Evolutionary conservation across 1,284 basidiomycete genomes (phyloP), one percentile per base, ranked within the genome.

Genomic region (Taiwanofungus camphoratus): DNA sequence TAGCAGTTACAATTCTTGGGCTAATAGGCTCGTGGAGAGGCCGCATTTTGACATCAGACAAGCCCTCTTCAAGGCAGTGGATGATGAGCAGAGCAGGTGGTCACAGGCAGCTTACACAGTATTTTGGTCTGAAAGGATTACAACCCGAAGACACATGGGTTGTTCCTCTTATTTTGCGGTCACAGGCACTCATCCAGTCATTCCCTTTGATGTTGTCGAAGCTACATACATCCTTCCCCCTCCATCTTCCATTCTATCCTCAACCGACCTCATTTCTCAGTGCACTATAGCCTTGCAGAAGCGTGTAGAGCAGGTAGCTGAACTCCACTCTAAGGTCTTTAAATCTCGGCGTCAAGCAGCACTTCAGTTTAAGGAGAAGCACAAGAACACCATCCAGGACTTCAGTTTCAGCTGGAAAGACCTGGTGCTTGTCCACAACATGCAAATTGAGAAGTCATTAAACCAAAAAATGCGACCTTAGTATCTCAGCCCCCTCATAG

Each of bases 1-100:
- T 13, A 9, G 11, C 16, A 9, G 11, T 9, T 33, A 33, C 15
- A 8, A 33, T 16, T 16, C 31, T 7, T 7, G 18, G 15, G 31
- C 31, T 0, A 74, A 74, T 38, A 63, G 71, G 0, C 45, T 66
- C 0, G 58, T 70, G 0, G 68, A 75, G 44, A 43, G 59, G 0
- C 44, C 52, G 4, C 70, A 74, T 39, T 63, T 52, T 39, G 56
- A 9, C 6, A 8, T 33, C 31, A 7, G 7, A 9, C 7, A 33
- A 9, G 11, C 31, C 11, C 31, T 33, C 63, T 36, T 66, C 23
- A 73, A 72, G 44, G 60, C 64, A 2, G 52, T 48, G 5, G 57
- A 60, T 1, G 66, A 65, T 0, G 57, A 69, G 15, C 40, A 57
- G 36, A 32, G 39, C 1, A 52, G 56, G 30, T 72, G 69, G 71